phyloP scores from a whole-genome alignment of 768 basidiomycete genomes.

The Obba rivulosa region DNA sequence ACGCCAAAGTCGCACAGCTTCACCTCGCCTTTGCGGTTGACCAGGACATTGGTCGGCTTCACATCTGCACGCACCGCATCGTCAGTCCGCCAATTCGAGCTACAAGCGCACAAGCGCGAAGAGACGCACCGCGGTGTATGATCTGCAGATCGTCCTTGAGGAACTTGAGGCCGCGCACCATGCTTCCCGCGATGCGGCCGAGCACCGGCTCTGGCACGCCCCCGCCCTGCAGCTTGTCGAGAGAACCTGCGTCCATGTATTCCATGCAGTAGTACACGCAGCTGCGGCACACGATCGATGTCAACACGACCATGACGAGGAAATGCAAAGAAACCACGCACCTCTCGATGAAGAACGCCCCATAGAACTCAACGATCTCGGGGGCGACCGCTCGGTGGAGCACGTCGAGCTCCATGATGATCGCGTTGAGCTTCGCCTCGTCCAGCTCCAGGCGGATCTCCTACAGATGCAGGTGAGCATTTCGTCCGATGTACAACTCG shows the following conservation, averaged over 20 bases:
- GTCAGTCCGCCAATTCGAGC: neutral
- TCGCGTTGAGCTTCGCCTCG: constrained; percentile 86
- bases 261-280: constrained; percentile 99
- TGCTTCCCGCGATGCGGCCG: constrained; percentile 70
- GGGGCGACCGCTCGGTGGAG: constrained; percentile 89
- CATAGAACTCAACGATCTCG: constrained; percentile 97
- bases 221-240: constrained; percentile 68
- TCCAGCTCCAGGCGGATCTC: constrained; percentile 98
- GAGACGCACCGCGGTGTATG: constrained; percentile 57
- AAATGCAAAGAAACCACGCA: constrained; percentile 26
- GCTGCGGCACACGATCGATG: constrained; percentile 1
- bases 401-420: constrained; percentile 98
- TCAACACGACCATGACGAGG: neutral
- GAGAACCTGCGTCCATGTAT: constrained; percentile 97
- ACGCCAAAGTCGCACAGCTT: constrained; percentile 99
- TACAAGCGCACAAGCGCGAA: neutral
- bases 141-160: constrained; percentile 93
- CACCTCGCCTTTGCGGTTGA: constrained; percentile 82
- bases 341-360: constrained; percentile 99
- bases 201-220: constrained; percentile 72
- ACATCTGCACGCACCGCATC: constrained; percentile 48
- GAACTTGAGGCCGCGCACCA: constrained; percentile 90
- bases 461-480: constrained; percentile 35
- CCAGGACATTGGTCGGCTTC: constrained; percentile 91
- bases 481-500: neutral